These are phyloP conservation scores for Talaromyces wortmannii DNA, from an alignment of 495 filamentous ascomycete species.

Conservation along the genomic window DNA sequence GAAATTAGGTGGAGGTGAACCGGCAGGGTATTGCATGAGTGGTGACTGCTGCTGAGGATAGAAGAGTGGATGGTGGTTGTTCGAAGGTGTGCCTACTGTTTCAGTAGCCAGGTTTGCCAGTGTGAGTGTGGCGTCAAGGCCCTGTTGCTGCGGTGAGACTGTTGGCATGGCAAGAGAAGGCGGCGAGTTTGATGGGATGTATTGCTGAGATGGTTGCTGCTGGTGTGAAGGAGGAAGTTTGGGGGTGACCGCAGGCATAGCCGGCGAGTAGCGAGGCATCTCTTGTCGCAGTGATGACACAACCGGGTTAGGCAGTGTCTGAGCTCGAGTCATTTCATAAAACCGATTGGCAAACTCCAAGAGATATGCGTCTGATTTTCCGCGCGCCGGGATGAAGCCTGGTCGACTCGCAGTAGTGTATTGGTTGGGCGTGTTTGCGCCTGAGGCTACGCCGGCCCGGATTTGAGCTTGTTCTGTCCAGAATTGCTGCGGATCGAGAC, in stretches of 20 bases:
- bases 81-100: background rate
- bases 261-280: background rate
- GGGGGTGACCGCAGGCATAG: slow-evolving; percentile 4
- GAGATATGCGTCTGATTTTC: slow-evolving; percentile 9
- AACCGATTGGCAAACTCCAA: slow-evolving; percentile 31
- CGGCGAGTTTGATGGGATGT: slow-evolving; percentile 5
- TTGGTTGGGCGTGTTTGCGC: background rate
- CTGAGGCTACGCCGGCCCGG: slow-evolving; percentile 24
- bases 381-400: background rate
- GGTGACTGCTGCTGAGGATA: background rate
- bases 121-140: slow-evolving; percentile 1
- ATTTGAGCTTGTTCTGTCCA: slow-evolving; percentile 44
- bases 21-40: background rate
- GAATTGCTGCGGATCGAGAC: slow-evolving; percentile 34
- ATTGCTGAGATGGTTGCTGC: slow-evolving; percentile 5
- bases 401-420: background rate
- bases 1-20: background rate
- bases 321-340: slow-evolving; percentile 32
- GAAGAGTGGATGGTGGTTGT: background rate
- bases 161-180: background rate
- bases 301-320: slow-evolving; percentile 15
- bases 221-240: slow-evolving; percentile 12
- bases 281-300: slow-evolving; percentile 15
- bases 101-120: slow-evolving; percentile 3
- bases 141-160: background rate